Base-by-base conservation (phyloP, 2,329 filamentous ascomycete species). In the Fusarium odoratissimum region DNA sequence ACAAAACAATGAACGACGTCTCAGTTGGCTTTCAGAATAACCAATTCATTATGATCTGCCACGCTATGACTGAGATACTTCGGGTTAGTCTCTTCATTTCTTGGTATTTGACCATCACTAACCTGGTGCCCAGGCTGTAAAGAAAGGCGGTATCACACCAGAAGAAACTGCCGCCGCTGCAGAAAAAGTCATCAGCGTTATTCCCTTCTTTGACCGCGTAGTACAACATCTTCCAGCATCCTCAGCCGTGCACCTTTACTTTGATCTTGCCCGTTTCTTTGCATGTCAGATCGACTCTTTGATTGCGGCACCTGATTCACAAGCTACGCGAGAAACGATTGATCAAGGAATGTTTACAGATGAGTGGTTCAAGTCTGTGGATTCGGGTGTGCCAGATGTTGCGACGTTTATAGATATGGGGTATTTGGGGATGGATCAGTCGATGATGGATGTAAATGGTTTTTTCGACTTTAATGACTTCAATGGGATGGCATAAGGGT, bases 221-320 rank as follows among this genome's bases (percentile, higher is more conserved):
- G 65, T 67, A 3, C 65, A 67, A 21, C 56, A 49, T 0, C 63
- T 67, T 2, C 64, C 64, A 1, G 46, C 65, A 0, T 48, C 65
- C 16, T 68, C 65, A 4, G 28, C 56, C 13, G 65, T 19, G 6
- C 65, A 67, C 21, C 25, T 67, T 1, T 63, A 68, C 37, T 67
- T 55, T 8, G 65, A 67, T 7, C 64, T 67, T 8, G 64, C 64
- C n/a, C 65, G 65, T 19, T 67, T 67, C n/a, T 67, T 67, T 35
- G 65, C 65, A 1, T 67, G 65, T 10, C 65, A 67, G 6, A 67
- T 67, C 0, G 63, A 67, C 23, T 67, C 63, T 3, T 19, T 68
- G 6, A 19, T 62, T 9, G 55, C 41, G 0, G 48, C 65, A 0
- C 56, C 64, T 5, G 55, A 67, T 40, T 23, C 48, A 2, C 64